phyloP scores from a whole-genome alignment of 306 rosid species.

The Dryas alaskensis region DNA sequence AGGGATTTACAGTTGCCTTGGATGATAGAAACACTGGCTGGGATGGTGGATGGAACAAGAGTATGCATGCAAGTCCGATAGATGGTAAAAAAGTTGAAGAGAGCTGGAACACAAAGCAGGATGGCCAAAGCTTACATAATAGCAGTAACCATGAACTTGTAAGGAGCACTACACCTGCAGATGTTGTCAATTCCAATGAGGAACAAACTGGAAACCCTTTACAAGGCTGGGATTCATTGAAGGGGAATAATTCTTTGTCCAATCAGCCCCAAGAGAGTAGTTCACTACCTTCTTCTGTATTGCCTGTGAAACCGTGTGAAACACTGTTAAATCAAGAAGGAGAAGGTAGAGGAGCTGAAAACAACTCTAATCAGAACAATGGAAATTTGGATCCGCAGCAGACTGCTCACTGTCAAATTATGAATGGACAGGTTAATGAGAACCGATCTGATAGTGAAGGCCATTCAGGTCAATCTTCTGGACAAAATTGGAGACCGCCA shows the following conservation, averaged over 20 bases:
- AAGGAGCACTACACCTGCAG: conserved; percentile 41
- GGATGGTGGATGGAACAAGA: conserved; percentile 30
- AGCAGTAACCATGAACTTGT: conserved; percentile 46
- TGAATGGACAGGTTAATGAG: conserved; percentile 42
- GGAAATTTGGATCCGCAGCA: conserved; percentile 46
- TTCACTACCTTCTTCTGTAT: conserved; percentile 41
- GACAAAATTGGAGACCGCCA: conserved; percentile 59
- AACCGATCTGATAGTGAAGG: conserved; percentile 68
- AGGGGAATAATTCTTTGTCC: conserved; percentile 35
- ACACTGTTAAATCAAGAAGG: conserved; percentile 28
- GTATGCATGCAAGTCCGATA: conserved; percentile 25
- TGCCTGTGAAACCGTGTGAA: conserved; percentile 36
- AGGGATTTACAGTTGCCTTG: conserved; percentile 35
- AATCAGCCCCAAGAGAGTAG: conserved; percentile 36
- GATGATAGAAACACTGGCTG: conserved; percentile 34
- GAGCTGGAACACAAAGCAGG: conserved; percentile 35
- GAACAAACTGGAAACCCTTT: conserved; percentile 36
- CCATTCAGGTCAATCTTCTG: conserved; percentile 71
- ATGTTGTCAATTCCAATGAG: conserved; percentile 45
- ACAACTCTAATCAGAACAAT: conserved; percentile 33
- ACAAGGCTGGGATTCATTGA: conserved; percentile 38
- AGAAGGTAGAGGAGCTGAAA: conserved; percentile 40
- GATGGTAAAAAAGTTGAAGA: conserved; percentile 34
- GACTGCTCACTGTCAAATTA: conserved; percentile 45
- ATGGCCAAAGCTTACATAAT: conserved; percentile 34